These are phyloP conservation scores for Nematocida ironsii DNA, from an alignment of 371 early-diverging fungal species.

Conservation along the genomic window DNA sequence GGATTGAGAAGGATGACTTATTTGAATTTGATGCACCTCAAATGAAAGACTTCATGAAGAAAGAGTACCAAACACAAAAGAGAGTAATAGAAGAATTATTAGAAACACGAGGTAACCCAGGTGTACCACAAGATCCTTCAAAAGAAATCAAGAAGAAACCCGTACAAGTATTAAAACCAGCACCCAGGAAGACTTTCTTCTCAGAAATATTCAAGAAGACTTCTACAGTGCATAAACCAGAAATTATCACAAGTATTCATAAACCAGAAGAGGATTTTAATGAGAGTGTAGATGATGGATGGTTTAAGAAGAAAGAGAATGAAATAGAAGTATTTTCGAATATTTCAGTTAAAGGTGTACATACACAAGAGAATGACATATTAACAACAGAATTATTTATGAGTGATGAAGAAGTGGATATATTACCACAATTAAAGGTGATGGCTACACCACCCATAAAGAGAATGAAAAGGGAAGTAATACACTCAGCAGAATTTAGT, in stretches of 20 bases:
- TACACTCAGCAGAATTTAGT: slow-evolving; percentile 20
- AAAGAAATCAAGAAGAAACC: not conserved
- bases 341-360: not conserved
- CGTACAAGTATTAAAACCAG: slow-evolving; percentile 1
- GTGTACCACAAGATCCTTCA: slow-evolving; percentile 47
- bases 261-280: not conserved
- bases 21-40: slow-evolving; percentile 56
- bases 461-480: not conserved
- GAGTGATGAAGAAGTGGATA: slow-evolving; percentile 39
- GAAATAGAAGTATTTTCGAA: not conserved
- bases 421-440: slow-evolving; percentile 43
- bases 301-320: slow-evolving; percentile 49
- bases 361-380: not conserved
- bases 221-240: not conserved
- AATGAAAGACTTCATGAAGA: slow-evolving; percentile 48
- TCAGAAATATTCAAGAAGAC: slow-evolving; percentile 17
- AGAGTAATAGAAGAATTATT: slow-evolving; percentile 32
- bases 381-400: slow-evolving; percentile 14
- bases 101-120: slow-evolving; percentile 35
- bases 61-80: slow-evolving; percentile 53
- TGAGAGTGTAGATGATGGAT: slow-evolving; percentile 44
- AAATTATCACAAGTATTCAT: too few relatives aligned
- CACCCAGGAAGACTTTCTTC: slow-evolving; percentile 47
- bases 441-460: slow-evolving; percentile 52
- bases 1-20: not conserved